phyloP scores from a whole-genome alignment of 2,329 filamentous ascomycete genomes.

The Colletotrichum ledebouriae region DNA sequence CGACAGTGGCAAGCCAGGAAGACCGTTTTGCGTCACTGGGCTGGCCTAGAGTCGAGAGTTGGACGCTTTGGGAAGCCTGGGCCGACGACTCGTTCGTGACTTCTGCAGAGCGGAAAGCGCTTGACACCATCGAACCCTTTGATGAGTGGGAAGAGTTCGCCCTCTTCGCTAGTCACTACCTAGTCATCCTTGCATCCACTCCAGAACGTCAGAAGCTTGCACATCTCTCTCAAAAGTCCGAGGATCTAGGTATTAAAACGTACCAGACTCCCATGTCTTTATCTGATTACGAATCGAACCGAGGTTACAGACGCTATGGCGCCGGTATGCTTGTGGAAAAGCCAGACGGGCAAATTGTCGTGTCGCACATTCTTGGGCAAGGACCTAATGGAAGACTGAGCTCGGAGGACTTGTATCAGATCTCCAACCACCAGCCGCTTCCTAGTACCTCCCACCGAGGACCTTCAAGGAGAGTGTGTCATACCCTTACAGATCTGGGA shows the following conservation, averaged over 20 bases:
- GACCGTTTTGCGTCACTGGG: conserved; percentile 77
- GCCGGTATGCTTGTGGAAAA: conserved; percentile 61
- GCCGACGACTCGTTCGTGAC: conserved; percentile 75
- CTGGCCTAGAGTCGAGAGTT: conserved; percentile 73
- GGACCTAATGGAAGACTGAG: conserved; percentile 60
- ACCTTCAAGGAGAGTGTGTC: conserved; percentile 74
- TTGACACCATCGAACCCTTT: conserved; percentile 85
- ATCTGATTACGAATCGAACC: conserved; percentile 53
- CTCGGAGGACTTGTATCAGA: conserved; percentile 65
- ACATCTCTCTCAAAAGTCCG: conserved; percentile 15
- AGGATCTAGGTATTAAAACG: conserved; percentile 4
- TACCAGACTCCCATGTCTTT: conserved; percentile 48
- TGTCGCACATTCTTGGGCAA: conserved; percentile 60
- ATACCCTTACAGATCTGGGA: conserved; percentile 78
- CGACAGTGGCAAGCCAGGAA: conserved; percentile 74
- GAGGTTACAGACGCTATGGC: conserved; percentile 71
- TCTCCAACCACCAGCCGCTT: conserved; percentile 29
- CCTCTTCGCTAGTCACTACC: conserved; percentile 87
- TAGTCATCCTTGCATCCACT: conserved; percentile 76
- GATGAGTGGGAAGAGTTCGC: conserved; percentile 98
- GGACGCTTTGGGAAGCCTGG: conserved; percentile 89
- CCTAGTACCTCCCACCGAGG: conserved; percentile 46
- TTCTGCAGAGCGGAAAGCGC: conserved; percentile 66
- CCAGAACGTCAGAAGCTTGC: conserved; percentile 11
- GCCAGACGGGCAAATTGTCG: conserved; percentile 58